phyloP scores from a whole-genome alignment of 2,329 filamentous ascomycete genomes.

The Diplodia scrobiculata region DNA sequence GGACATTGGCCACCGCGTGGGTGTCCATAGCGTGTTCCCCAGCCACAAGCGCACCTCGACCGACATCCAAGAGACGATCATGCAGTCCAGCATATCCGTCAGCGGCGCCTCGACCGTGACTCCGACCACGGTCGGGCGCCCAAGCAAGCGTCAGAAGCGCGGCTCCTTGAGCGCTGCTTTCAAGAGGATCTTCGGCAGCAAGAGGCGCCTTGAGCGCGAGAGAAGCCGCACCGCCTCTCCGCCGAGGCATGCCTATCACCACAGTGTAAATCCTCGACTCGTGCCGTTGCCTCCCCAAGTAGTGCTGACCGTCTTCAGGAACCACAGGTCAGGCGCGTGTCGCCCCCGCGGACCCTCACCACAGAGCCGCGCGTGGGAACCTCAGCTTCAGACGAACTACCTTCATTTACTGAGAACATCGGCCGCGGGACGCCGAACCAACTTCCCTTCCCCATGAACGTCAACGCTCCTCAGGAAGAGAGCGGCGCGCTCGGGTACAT shows the following conservation, averaged over 20 bases:
- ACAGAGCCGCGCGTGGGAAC: constrained; percentile 8
- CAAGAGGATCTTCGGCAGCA: constrained; percentile 45
- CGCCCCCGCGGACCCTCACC: constrained; percentile 16
- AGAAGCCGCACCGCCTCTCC: constrained; percentile 31
- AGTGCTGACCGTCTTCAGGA: constrained; percentile 22
- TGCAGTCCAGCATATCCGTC: constrained; percentile 30
- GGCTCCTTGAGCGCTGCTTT: constrained; percentile 44
- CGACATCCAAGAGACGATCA: constrained; percentile 35
- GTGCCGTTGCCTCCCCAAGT: constrained; percentile 1
- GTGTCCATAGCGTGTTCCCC: constrained; percentile 18
- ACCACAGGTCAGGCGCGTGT: constrained; percentile 5
- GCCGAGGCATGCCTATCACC: constrained; percentile 40
- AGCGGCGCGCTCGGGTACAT: constrained; percentile 38
- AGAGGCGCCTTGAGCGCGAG: constrained; percentile 35
- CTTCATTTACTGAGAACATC: constrained; percentile 37
- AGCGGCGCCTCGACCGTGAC: constrained; percentile 31
- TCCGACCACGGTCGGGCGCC: constrained; percentile 37
- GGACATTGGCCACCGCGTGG: constrained; percentile 11
- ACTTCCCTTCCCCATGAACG: constrained; percentile 47
- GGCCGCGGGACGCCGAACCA: constrained; percentile 43
- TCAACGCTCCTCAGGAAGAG: constrained; percentile 41
- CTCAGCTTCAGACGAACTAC: constrained; percentile 5
- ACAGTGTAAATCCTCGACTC: constrained; percentile 37
- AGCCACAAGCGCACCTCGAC: constrained; percentile 35
- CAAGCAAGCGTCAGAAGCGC: constrained; percentile 39